Conservation (phyloP, 129 eudicot genomes). For the Helichrysum umbraculigerum region DNA sequence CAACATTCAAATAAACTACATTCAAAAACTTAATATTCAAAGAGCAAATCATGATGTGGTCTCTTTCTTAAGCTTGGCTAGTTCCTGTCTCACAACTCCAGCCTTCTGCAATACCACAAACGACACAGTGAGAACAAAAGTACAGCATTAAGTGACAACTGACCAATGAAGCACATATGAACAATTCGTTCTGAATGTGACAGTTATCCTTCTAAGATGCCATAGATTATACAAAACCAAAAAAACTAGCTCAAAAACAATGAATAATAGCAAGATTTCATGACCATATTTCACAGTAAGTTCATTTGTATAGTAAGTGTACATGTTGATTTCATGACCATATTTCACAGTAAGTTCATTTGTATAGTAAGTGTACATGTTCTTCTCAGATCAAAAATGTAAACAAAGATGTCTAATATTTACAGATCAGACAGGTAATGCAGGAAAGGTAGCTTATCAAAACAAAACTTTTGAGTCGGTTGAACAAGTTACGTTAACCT, state of each 20-base stretch:
- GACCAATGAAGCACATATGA: too few relatives aligned
- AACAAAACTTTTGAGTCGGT: too few relatives aligned
- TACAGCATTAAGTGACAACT: background rate
- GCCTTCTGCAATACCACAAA: constrained; percentile 14
- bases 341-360: background rate
- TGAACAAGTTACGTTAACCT: background rate
- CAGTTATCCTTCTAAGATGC: background rate
- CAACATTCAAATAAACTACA: background rate
- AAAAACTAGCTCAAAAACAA: too few relatives aligned
- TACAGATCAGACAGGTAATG: background rate
- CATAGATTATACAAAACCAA: background rate
- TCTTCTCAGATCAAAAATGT: background rate
- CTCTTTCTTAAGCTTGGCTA: constrained; percentile 16
- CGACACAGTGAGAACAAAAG: background rate
- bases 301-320: background rate
- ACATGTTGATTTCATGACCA: background rate
- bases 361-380: background rate
- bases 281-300: background rate
- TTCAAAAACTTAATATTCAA: constrained; percentile 6
- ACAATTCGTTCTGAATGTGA: background rate
- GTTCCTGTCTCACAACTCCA: constrained; percentile 20
- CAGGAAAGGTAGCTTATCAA: background rate
- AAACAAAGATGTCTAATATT: background rate
- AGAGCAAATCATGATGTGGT: constrained; percentile 2
- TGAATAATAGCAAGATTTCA: background rate